phyloP scores from a whole-genome alignment of 805 yeast species.

The Candida dendrica region DNA sequence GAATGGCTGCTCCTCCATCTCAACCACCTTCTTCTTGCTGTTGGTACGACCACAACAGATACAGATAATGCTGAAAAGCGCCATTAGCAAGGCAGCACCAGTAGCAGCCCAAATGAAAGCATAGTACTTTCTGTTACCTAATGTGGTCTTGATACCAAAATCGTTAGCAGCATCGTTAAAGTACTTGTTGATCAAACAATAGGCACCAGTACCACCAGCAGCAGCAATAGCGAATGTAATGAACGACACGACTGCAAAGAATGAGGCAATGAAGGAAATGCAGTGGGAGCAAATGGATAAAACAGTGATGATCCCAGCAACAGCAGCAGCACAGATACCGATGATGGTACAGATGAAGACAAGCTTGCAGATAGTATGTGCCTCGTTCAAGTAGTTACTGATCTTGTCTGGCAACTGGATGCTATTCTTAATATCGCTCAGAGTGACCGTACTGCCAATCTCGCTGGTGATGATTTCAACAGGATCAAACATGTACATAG shows the following conservation, averaged over 20 bases:
- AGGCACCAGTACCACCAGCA: constrained; percentile 61
- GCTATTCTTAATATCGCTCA: constrained; percentile 25
- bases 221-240: constrained; percentile 34
- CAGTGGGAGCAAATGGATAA: constrained; percentile 38
- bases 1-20: constrained; percentile 2
- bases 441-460: constrained; percentile 8
- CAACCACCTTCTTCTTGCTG: neutral
- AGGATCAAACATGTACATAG: constrained; percentile 54
- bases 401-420: constrained; percentile 50
- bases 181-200: constrained; percentile 36
- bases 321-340: constrained; percentile 37
- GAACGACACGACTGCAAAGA: constrained; percentile 36
- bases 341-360: constrained; percentile 49
- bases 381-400: constrained; percentile 34
- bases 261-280: constrained; percentile 36
- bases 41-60: constrained; percentile 33
- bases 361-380: constrained; percentile 44
- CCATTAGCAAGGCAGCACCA: constrained; percentile 36
- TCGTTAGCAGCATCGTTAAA: constrained; percentile 40
- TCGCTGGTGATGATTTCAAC: constrained; percentile 23
- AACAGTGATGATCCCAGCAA: constrained; percentile 36
- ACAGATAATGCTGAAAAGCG: constrained; percentile 25
- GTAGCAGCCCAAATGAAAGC: constrained; percentile 62
- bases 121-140: constrained; percentile 41
- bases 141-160: constrained; percentile 48